Evolutionary conservation across 2,329 filamentous ascomycete genomes (phyloP), one percentile per base, ranked within the genome.

Genomic region (Monosporascus sp.): DNA sequence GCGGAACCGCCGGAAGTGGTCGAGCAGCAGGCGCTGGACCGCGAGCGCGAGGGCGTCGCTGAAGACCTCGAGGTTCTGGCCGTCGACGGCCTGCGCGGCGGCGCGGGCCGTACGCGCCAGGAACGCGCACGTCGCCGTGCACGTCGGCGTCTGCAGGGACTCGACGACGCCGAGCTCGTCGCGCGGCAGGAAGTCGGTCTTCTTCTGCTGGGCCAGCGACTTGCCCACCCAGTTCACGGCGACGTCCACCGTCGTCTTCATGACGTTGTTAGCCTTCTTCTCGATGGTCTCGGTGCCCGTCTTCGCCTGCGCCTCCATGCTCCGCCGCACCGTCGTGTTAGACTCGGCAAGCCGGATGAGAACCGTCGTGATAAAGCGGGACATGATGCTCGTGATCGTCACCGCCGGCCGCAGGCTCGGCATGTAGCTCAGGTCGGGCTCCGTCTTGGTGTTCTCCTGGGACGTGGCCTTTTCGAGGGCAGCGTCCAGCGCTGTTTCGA

Each of bases 1-100:
- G 55, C 87, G 84, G 74, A 96, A 99, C 65, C 90, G 91, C 65
- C 96, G 94, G 73, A 97, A 90, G 72, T 99, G 94, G 57, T 94
- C 89, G 57, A 99, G 85, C 5, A 99, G 80, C 9, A 95, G 81
- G 48, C 80, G 75, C 60, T 92, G 85, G 37, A 96, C 78, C 9
- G 87, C 87, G 15, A 92, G 75, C 1, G 90, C 92, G 22, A 97
- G 82, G 72, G 97, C 93, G 55, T 86, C 87, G 51, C 88, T 84
- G 67, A 97, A 89, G 48, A 87, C 81, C 51, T 89, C 85, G 1
- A 96, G 80, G 62, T 97, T 97, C 43, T 87, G 82, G 3, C 90
- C 90, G 63, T 92, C 89, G 17, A 99, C 79, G 3, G 91, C 85
- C 56, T 83, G 80, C 15, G 81, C 73, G 6, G 85, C 81, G 48